phyloP scores from a whole-genome alignment of 2,329 filamentous ascomycete genomes.

The Colletotrichum scovillei region DNA sequence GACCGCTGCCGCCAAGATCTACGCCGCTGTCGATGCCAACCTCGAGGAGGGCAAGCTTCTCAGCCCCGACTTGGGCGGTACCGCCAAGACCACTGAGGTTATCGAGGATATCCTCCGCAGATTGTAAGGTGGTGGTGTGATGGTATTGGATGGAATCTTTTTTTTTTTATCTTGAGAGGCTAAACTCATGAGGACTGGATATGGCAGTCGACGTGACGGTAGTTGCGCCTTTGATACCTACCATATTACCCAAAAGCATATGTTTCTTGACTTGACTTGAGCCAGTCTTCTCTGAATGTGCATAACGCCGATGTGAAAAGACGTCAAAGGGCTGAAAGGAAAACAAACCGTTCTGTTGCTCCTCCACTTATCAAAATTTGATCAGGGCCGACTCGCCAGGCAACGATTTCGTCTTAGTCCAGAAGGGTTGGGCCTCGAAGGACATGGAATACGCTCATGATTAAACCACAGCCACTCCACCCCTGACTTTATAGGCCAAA shows the following conservation, averaged over 20 bases:
- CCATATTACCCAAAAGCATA: slow-evolving; percentile 26
- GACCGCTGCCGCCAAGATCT: slow-evolving; percentile 87
- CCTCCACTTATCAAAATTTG: no score
- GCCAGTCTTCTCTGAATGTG: background rate
- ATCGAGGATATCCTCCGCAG: slow-evolving; percentile 87
- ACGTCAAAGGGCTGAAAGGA: background rate
- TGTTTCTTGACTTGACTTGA: background rate
- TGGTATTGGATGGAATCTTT: background rate
- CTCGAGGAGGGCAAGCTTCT: slow-evolving; percentile 85
- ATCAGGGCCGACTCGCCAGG: no score
- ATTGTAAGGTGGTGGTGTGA: slow-evolving; percentile 63
- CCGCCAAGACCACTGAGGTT: slow-evolving; percentile 86
- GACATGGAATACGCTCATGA: background rate
- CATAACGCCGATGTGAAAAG: background rate
- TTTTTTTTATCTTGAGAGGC: background rate
- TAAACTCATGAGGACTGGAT: slow-evolving; percentile 16
- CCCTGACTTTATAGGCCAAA: background rate
- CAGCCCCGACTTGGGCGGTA: slow-evolving; percentile 91
- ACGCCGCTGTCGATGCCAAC: slow-evolving; percentile 91
- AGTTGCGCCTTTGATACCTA: slow-evolving; percentile 27
- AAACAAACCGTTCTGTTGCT: rapidly evolving
- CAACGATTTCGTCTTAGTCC: no score
- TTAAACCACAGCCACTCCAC: no score
- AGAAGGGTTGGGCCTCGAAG: no score
- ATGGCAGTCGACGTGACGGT: slow-evolving; percentile 23